A percentile compares a stretch with the other conserved stretches of the same genome.
Conservation (phyloP, 805 yeast genomes). For the Tetrapisispora iriomotensis region DNA sequence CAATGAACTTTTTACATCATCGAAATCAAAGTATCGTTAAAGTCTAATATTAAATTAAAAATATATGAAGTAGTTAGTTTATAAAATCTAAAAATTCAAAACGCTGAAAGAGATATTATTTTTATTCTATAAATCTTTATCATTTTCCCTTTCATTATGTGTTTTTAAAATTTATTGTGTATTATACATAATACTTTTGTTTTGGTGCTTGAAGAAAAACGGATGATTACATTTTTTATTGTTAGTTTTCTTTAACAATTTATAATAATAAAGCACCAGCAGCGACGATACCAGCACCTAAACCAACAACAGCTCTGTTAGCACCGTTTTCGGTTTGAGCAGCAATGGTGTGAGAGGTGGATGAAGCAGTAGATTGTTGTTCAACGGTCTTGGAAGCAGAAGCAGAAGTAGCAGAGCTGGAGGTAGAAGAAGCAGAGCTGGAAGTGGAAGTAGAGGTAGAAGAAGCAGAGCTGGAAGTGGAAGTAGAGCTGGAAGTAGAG, state of each 20-base stretch:
- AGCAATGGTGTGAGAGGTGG: slow-evolving; percentile 11
- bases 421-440: slow-evolving; percentile 12
- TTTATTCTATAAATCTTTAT: no score
- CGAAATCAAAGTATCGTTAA: no score
- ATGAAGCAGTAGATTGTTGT: slow-evolving; percentile 2
- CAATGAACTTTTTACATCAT: no score
- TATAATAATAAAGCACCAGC: slow-evolving; percentile 17
- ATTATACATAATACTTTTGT: no score
- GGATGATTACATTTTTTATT: no score
- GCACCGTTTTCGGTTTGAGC: slow-evolving; percentile 18
- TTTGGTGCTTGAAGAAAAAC: no score
- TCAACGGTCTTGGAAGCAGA: not conserved
- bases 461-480: slow-evolving; percentile 18
- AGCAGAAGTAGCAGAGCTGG: slow-evolving; percentile 13
- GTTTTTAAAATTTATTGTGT: no score
- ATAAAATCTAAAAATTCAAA: no score
- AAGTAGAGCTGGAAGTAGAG: not conserved
- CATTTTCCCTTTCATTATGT: no score
- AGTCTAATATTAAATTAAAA: no score
- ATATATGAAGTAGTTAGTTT: no score
- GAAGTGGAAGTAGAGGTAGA: slow-evolving; percentile 10
- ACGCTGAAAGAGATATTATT: no score
- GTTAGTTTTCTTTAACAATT: slow-evolving; percentile 1
- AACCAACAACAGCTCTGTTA: slow-evolving; percentile 13
- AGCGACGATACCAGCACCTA: slow-evolving; percentile 16